phyloP scores from a whole-genome alignment of 2,329 filamentous ascomycete genomes.

The Phaeosphaeria sp. region DNA sequence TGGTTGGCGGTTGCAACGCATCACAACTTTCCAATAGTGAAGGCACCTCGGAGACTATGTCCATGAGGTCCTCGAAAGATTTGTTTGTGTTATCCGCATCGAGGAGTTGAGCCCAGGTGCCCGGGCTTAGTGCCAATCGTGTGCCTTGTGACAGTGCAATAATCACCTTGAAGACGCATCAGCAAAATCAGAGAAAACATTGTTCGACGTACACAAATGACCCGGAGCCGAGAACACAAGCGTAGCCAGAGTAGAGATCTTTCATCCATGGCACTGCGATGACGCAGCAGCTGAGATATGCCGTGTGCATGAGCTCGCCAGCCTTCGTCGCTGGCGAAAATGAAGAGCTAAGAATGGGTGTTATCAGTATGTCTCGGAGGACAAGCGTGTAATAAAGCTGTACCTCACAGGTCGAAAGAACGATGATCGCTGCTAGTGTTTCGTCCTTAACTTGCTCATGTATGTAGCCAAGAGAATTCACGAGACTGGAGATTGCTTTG shows the following conservation, averaged over 20 bases:
- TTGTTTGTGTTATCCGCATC: background rate
- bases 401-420: conserved; percentile 11
- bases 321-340: conserved; percentile 4
- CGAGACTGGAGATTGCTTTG: background rate
- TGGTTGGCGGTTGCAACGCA: background rate
- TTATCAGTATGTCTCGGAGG: background rate
- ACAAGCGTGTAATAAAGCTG: background rate
- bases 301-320: conserved; percentile 5
- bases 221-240: background rate
- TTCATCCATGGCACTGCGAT: background rate
- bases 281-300: conserved; percentile 7
- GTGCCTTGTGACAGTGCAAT: background rate
- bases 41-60: background rate
- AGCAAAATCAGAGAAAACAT: background rate
- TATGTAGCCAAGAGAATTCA: background rate
- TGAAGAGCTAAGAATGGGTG: conserved; percentile 2
- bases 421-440: conserved; percentile 6
- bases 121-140: background rate
- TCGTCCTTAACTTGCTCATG: background rate
- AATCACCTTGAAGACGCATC: background rate
- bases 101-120: background rate
- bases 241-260: background rate
- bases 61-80: background rate
- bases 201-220: background rate
- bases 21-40: background rate